Evolutionary conservation across 202 grass and related monocot genomes (phyloP), one percentile per base, ranked within the genome.

Genomic region (Saccharum hybrid): DNA sequence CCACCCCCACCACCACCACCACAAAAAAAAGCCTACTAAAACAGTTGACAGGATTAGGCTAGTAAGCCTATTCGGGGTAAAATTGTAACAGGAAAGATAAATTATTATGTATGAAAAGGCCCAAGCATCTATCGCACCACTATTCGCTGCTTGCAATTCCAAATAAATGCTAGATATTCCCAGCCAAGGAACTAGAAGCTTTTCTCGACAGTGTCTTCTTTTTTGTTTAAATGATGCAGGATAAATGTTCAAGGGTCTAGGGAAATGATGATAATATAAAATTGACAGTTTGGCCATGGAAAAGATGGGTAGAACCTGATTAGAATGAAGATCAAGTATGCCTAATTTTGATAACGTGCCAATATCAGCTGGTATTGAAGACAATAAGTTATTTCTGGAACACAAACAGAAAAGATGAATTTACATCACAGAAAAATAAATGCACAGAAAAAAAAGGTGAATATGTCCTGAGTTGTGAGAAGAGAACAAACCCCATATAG

Each of bases 311-410:
- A 69, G 81, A 83, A 97, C 95, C 92, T 97, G 84, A 84, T 97
- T 97, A 52, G 92, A 92, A 43, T 92, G 95, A 63, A 97, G 92
- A 90, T 97, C 92, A 31, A 97, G 84, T 72, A 75, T 94, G 82
- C 95, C 92, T 66, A 97, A 84, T 72, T 77, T 86, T 34, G 95
- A 94, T 83, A 97, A 83, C 34, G 51, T 81, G 39, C 95, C 92
- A 61, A 97, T 97, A 71, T 97, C 95, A 77, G 74, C 82, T 54
- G 95, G 95, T 80, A 93, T 66, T 81, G 88, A 84, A 45, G 77
- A 86, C 38, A 97, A 66, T 56, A 93, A 69, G 57, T 97, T 97
- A 88, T 88, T 97, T 81, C 95, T 97, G 79, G 72, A 84, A 84
- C 37, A 83, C 6, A 70, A 68, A 86, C 37, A 80, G 8, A 73